phyloP scores from a whole-genome alignment of 2,329 filamentous ascomycete species.

The Stagonosporopsis chrysanthemi region DNA sequence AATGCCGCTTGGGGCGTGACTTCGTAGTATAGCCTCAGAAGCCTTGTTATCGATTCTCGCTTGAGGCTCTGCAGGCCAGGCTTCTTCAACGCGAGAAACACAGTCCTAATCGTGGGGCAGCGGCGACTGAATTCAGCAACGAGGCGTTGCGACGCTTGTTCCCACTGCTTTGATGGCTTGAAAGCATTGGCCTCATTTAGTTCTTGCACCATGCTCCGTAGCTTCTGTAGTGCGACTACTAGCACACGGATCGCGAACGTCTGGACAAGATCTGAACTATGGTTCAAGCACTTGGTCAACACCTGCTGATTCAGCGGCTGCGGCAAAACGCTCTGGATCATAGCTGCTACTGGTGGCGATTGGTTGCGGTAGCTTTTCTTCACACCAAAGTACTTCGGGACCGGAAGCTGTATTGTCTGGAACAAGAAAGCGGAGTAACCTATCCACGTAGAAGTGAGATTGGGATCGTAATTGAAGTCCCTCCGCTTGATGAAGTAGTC shows the following conservation, averaged over 20 bases:
- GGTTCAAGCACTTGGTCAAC: slow-evolving; percentile 78
- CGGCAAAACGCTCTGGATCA: slow-evolving; percentile 87
- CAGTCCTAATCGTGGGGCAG: slow-evolving; percentile 81
- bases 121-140: slow-evolving; percentile 77
- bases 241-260: slow-evolving; percentile 86
- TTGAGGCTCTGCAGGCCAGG: slow-evolving; percentile 76
- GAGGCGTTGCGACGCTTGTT: slow-evolving; percentile 71
- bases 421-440: slow-evolving; percentile 91
- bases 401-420: slow-evolving; percentile 75
- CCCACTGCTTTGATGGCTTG: slow-evolving; percentile 65
- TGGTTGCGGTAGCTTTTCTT: slow-evolving; percentile 66
- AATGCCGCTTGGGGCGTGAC: slow-evolving; percentile 79
- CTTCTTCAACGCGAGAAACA: slow-evolving; percentile 76
- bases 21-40: slow-evolving; percentile 86
- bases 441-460: slow-evolving; percentile 92
- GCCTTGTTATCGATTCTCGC: slow-evolving; percentile 77
- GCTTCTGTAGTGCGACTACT: slow-evolving; percentile 79
- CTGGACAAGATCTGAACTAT: slow-evolving; percentile 78
- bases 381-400: slow-evolving; percentile 77
- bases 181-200: slow-evolving; percentile 59
- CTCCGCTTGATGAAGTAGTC: slow-evolving; percentile 85
- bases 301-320: slow-evolving; percentile 81
- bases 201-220: slow-evolving; percentile 69
- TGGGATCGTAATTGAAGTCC: slow-evolving; percentile 84
- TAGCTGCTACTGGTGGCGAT: slow-evolving; percentile 79